Evolutionary conservation across 345 rosid species (phyloP).

Genomic region (Leavenworthia alabamica): DNA sequence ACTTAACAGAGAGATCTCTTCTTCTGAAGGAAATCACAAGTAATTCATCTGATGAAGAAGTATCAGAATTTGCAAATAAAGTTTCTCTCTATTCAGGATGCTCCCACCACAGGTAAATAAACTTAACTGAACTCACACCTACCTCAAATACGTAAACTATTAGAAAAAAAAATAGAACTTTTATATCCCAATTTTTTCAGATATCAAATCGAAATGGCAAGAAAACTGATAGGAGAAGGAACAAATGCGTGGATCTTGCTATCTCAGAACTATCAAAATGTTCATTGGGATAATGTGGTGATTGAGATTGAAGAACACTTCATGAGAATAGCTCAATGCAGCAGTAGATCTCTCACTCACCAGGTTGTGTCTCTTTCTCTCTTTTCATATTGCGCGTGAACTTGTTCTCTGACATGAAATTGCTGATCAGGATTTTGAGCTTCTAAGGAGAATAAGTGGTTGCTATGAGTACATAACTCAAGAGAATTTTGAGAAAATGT

Average conservation of each 20-base stretch:
- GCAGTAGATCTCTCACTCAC: conserved; percentile 62
- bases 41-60: conserved; percentile 54
- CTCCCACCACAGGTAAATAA: conserved; percentile 71
- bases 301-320: conserved; percentile 80
- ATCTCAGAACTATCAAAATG: conserved; percentile 51
- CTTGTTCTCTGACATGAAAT: conserved; percentile 1
- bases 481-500: conserved; percentile 87
- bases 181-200: conserved; percentile 29
- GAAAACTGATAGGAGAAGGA: conserved; percentile 84
- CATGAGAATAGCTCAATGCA: conserved; percentile 70
- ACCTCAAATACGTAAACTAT: background rate
- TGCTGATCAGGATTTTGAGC: conserved; percentile 58
- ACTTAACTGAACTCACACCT: background rate
- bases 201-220: conserved; percentile 66
- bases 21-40: conserved; percentile 74
- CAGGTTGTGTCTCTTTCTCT: conserved; percentile 41
- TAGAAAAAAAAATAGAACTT: background rate
- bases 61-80: conserved; percentile 63
- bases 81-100: conserved; percentile 83
- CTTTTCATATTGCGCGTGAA: background rate
- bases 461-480: conserved; percentile 69
- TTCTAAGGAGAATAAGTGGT: conserved; percentile 70
- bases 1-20: conserved; percentile 58
- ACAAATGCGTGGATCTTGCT: conserved; percentile 71
- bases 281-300: conserved; percentile 67